A percentile compares a stretch with the other conserved stretches of the same genome.
These are phyloP conservation scores for Suillus subalutaceus DNA, from an alignment of 768 basidiomycete species.

Conservation along the genomic window DNA sequence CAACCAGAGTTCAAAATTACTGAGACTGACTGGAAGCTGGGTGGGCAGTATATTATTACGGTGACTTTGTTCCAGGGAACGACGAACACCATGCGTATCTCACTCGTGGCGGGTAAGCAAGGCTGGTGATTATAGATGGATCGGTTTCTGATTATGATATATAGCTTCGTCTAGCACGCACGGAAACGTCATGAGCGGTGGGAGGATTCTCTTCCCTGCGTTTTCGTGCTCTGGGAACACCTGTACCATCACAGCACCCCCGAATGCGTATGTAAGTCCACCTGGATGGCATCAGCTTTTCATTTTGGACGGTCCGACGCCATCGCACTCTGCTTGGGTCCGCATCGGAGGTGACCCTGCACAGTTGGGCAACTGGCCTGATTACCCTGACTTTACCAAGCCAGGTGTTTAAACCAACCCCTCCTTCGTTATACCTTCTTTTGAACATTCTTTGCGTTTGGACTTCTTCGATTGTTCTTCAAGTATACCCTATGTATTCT, in stretches of 20 bases:
- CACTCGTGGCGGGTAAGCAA: conserved; percentile 63
- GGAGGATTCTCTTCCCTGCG: conserved; percentile 70
- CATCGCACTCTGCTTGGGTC: conserved; percentile 74
- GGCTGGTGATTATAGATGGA: background rate
- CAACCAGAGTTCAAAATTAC: conserved; percentile 66
- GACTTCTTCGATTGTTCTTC: background rate
- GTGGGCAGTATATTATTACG: conserved; percentile 54
- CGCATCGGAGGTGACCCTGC: conserved; percentile 80
- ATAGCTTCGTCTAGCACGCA: conserved; percentile 75
- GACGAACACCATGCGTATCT: conserved; percentile 55
- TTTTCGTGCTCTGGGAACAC: conserved; percentile 70
- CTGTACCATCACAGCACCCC: conserved; percentile 80
- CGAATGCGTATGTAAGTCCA: conserved; percentile 65
- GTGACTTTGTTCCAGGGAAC: conserved; percentile 44
- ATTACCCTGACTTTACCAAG: conserved; percentile 63
- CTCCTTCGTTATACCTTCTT: background rate
- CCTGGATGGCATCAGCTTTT: conserved; percentile 81
- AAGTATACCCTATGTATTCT: background rate
- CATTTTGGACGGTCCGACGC: conserved; percentile 77
- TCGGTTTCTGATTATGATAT: conserved; percentile 12
- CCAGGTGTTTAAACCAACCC: conserved; percentile 55
- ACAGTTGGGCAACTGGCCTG: conserved; percentile 72
- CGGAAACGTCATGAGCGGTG: conserved; percentile 73
- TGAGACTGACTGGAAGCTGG: conserved; percentile 65
- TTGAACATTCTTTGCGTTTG: background rate